phyloP scores from a whole-genome alignment of 2,329 filamentous ascomycete genomes.

The Colletotrichum sp. region DNA sequence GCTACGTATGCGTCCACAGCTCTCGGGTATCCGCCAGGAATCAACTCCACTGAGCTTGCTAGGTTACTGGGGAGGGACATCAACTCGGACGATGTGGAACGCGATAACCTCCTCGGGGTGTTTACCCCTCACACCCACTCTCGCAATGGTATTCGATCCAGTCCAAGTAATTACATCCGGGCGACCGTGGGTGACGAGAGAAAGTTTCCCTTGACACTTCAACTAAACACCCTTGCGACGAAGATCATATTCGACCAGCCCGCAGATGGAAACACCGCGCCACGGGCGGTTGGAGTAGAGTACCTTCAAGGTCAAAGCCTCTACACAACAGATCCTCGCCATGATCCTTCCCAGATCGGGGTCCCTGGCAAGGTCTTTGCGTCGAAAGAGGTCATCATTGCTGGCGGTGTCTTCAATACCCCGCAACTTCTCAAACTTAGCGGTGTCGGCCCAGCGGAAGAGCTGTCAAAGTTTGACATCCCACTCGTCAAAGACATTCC shows the following conservation, averaged over 20 bases:
- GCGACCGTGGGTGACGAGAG: not conserved
- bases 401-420: conserved; percentile 54
- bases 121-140: not conserved
- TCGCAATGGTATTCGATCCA: conserved; percentile 29
- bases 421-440: conserved; percentile 58
- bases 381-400: conserved; percentile 51
- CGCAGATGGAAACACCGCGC: not conserved
- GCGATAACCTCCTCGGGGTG: not conserved
- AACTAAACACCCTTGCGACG: conserved; percentile 12
- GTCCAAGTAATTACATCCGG: conserved; percentile 31
- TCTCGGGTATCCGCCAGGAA: not conserved
- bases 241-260: conserved; percentile 3
- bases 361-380: conserved; percentile 26
- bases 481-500: conserved; percentile 46
- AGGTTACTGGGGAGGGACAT: not conserved
- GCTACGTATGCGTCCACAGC: not conserved
- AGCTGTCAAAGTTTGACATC: conserved; percentile 49
- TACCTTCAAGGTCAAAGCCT: conserved; percentile 21
- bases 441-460: conserved; percentile 48
- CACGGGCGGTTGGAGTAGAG: not conserved
- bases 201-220: conserved; percentile 9
- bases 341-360: conserved; percentile 21
- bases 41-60: not conserved
- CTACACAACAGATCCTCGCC: conserved; percentile 23
- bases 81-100: not conserved